Conservation (phyloP, 2,329 filamentous ascomycete genomes). For the Chrysoporthe austroafricana region DNA sequence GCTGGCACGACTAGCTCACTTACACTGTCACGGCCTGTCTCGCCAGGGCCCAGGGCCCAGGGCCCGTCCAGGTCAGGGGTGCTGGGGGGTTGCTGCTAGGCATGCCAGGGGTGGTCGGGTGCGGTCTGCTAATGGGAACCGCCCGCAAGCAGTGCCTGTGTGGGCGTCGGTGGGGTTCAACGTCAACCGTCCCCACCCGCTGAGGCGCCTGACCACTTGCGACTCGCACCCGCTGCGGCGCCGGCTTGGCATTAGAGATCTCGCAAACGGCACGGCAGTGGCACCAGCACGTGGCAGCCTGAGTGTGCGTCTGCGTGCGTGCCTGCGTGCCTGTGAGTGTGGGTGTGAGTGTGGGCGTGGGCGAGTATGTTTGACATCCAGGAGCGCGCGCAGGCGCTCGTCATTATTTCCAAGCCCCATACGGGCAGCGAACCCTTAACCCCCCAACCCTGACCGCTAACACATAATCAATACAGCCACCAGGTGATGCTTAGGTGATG, state of each 20-base stretch:
- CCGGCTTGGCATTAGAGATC: neutral
- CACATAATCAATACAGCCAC: neutral
- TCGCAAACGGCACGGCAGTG: neutral
- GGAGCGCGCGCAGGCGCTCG: too few species aligned
- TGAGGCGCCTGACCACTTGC: too few species aligned
- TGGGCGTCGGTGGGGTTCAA: neutral
- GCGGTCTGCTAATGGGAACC: neutral
- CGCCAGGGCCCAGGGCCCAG: too few species aligned
- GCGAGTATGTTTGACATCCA: too few species aligned
- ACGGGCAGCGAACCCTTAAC: too few species aligned
- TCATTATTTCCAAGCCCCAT: too few species aligned
- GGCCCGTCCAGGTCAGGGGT: neutral
- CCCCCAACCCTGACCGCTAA: neutral
- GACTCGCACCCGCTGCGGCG: neutral
- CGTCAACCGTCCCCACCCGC: neutral
- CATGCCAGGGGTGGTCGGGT: too few species aligned
- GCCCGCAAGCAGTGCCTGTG: slow-evolving; percentile 1
- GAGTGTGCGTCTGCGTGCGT: too few species aligned
- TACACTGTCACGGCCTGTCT: too few species aligned
- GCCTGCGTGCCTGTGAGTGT: too few species aligned
- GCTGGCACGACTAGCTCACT: too few species aligned
- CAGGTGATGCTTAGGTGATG: neutral
- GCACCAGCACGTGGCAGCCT: neutral
- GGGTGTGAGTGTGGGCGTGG: too few species aligned
- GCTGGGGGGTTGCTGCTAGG: neutral